Conservation (phyloP, 176 grass and related monocot species). For the Chloris gayana region DNA sequence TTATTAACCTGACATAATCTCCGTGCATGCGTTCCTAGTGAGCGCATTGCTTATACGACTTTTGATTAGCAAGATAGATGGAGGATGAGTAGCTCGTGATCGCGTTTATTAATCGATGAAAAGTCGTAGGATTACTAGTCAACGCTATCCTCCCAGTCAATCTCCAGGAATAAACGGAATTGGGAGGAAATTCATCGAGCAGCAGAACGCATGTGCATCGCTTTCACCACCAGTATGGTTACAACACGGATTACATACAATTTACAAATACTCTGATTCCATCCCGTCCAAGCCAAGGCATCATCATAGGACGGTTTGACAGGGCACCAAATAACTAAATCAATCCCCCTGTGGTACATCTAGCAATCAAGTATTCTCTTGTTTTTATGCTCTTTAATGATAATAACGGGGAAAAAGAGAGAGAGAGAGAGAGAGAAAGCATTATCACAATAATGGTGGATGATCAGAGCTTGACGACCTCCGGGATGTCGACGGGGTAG, state of each 20-base stretch:
- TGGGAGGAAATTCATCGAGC: constrained; percentile 7
- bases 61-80: not conserved
- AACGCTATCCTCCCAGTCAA: constrained; percentile 9
- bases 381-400: constrained; percentile 3
- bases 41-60: not conserved
- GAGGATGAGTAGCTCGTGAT: constrained; percentile 34
- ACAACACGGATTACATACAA: constrained; percentile 42
- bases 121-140: not conserved
- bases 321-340: constrained; percentile 3
- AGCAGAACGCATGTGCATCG: constrained; percentile 1
- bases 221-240: constrained; percentile 44
- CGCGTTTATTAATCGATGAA: not conserved
- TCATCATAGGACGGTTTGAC: constrained; percentile 8
- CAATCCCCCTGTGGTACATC: constrained; percentile 35
- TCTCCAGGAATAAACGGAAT: not conserved
- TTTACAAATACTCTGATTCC: constrained; percentile 21
- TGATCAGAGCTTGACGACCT: constrained; percentile 77
- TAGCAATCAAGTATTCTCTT: constrained; percentile 29
- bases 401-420: not conserved
- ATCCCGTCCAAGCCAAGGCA: not conserved
- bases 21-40: not conserved
- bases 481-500: constrained; percentile 83
- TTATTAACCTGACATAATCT: not conserved
- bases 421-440: not conserved
- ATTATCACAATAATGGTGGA: too few species aligned